Evolutionary conservation across 768 basidiomycete genomes (phyloP).

Genomic region (Mycena filopes): DNA sequence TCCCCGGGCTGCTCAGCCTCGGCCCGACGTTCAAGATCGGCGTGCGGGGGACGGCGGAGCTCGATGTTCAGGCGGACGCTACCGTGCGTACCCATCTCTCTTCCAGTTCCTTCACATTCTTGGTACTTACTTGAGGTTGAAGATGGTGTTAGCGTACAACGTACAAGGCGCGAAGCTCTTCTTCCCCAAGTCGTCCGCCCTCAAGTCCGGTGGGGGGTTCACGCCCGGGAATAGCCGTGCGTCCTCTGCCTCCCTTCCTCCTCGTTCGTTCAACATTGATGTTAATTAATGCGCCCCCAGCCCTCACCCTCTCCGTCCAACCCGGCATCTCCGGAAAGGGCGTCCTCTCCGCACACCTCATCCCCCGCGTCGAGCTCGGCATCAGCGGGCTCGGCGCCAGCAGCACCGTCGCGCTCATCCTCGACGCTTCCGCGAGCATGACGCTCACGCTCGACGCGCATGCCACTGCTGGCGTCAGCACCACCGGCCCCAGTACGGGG

Average conservation of each 20-base stretch:
- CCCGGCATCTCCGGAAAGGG: slow-evolving; percentile 43
- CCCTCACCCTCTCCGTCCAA: slow-evolving; percentile 46
- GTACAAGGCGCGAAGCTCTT: slow-evolving; percentile 40
- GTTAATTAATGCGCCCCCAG: slow-evolving; percentile 18
- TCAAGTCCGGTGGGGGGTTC: slow-evolving; percentile 40
- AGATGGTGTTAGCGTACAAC: slow-evolving; percentile 44
- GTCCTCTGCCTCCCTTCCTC: slow-evolving; percentile 20
- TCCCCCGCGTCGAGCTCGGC: slow-evolving; percentile 49
- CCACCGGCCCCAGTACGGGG: neutral
- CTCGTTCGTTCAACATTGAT: neutral
- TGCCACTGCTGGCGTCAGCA: slow-evolving; percentile 24
- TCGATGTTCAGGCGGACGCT: slow-evolving; percentile 47
- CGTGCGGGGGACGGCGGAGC: slow-evolving; percentile 37
- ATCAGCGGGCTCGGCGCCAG: slow-evolving; percentile 36
- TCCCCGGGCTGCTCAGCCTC: slow-evolving; percentile 52
- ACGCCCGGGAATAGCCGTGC: slow-evolving; percentile 42
- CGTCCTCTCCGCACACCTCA: slow-evolving; percentile 47
- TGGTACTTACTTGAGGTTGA: neutral
- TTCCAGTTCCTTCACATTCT: neutral
- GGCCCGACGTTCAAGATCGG: slow-evolving; percentile 53
- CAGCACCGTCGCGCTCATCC: slow-evolving; percentile 31
- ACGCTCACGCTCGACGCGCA: slow-evolving; percentile 21
- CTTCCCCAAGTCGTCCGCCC: slow-evolving; percentile 46
- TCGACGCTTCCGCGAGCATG: slow-evolving; percentile 45
- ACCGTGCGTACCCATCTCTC: slow-evolving; percentile 10